Evolutionary conservation across 2,329 filamentous ascomycete species (phyloP).

Genomic region (Stagonosporopsis cucurbitacearum): DNA sequence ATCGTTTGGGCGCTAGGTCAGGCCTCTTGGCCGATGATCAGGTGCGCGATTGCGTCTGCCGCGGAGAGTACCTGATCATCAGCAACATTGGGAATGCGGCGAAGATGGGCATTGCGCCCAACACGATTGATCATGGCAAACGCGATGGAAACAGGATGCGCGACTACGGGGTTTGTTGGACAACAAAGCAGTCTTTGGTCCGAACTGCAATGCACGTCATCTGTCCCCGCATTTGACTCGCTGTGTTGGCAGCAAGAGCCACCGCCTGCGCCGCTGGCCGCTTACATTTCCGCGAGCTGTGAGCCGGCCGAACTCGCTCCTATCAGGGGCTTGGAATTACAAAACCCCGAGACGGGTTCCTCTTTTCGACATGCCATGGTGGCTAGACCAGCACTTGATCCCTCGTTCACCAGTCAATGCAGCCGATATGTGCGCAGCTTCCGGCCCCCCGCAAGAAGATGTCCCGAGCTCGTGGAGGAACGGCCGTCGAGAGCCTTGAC

Average conservation of each 20-base stretch:
- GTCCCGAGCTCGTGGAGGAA: constrained; percentile 37
- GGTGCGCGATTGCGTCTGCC: constrained; percentile 30
- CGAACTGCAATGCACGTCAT: constrained; percentile 23
- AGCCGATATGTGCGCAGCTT: constrained; percentile 13
- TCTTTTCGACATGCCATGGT: constrained; percentile 13
- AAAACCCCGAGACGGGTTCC: constrained; percentile 25
- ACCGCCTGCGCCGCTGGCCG: constrained; percentile 6
- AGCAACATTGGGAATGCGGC: constrained; percentile 13
- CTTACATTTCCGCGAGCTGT: constrained; percentile 10
- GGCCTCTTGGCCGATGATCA: constrained; percentile 41
- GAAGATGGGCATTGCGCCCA: constrained; percentile 17
- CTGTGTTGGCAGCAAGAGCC: constrained; percentile 12
- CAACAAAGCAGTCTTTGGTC: constrained; percentile 14
- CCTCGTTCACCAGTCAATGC: constrained; percentile 7
- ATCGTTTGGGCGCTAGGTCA: constrained; percentile 35
- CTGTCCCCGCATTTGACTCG: constrained; percentile 14
- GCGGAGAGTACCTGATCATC: constrained; percentile 22
- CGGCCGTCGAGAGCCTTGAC: constrained; percentile 42
- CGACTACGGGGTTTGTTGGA: constrained; percentile 18
- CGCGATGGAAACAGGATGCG: constrained; percentile 5
- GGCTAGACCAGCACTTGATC: not conserved
- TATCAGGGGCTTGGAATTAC: constrained; percentile 21
- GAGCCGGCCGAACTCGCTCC: constrained; percentile 14
- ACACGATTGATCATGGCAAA: constrained; percentile 19
- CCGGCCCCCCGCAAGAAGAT: constrained; percentile 35